Conservation (phyloP, 1,284 basidiomycete species). For the Ceratobasidium sp. region DNA sequence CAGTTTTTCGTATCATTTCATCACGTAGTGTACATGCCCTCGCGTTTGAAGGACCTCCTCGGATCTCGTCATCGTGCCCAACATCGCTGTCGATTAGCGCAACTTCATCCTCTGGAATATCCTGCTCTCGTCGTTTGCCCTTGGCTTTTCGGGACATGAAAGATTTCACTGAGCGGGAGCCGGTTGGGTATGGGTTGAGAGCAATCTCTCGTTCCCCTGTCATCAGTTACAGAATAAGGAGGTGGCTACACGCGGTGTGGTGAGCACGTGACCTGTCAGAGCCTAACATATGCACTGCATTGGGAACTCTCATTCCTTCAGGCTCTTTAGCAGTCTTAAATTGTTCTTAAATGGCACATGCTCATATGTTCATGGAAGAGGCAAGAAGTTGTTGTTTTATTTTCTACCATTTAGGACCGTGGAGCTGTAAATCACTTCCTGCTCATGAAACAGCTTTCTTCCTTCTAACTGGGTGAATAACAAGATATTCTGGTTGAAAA, state of each 20-base stretch:
- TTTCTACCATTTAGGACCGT: too few relatives aligned
- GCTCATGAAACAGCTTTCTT: too few relatives aligned
- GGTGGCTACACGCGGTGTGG: conserved; percentile 17
- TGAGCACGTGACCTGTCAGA: conserved; percentile 6
- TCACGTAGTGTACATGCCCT: not conserved
- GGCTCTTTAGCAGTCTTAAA: too few relatives aligned
- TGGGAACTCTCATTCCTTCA: not conserved
- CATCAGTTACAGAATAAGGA: conserved; percentile 34
- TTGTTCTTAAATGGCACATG: too few relatives aligned
- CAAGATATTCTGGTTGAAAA: too few relatives aligned
- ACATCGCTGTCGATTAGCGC: conserved; percentile 21
- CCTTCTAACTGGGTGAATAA: too few relatives aligned
- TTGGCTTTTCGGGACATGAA: conserved; percentile 29
- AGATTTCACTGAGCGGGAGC: conserved; percentile 13
- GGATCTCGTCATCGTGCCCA: conserved; percentile 8
- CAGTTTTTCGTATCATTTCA: not conserved
- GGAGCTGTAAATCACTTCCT: too few relatives aligned
- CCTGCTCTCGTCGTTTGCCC: conserved; percentile 30
- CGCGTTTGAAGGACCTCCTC: not conserved
- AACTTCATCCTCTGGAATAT: conserved; percentile 42
- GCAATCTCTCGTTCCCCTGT: conserved; percentile 43
- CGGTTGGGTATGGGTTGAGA: conserved; percentile 25
- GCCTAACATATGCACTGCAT: not conserved
- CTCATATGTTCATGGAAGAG: too few relatives aligned
- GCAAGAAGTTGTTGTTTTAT: too few relatives aligned